A percentile compares a stretch with the other conserved stretches of the same genome.
These are phyloP conservation scores for Pelargonium fulgidum DNA, from an alignment of 441 rosid species.

Conservation along the genomic window DNA sequence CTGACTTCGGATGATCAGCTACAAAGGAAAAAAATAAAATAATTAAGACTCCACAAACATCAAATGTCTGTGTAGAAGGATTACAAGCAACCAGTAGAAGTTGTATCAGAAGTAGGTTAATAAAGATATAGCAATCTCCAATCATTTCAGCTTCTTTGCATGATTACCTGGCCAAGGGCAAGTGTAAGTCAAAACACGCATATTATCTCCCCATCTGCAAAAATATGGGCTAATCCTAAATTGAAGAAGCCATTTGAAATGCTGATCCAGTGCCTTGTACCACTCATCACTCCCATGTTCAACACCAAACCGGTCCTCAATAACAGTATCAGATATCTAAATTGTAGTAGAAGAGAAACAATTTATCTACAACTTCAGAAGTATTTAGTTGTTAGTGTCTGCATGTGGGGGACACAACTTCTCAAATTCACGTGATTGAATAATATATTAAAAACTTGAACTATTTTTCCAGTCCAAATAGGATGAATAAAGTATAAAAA, in stretches of 20 bases:
- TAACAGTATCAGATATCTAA: conserved; percentile 93
- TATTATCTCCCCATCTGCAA: conserved; percentile 84
- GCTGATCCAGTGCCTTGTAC: conserved; percentile 67
- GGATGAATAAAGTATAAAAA: no score
- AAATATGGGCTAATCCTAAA: conserved; percentile 89
- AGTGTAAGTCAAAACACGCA: conserved; percentile 93
- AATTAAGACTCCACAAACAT: conserved; percentile 9
- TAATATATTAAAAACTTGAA: no score
- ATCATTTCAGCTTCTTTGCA: conserved; percentile 13
- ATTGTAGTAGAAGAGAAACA: conserved; percentile 25
- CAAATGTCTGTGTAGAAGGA: neutral
- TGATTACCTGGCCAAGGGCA: conserved; percentile 86
- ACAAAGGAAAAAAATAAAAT: conserved; percentile 25
- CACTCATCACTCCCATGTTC: conserved; percentile 77
- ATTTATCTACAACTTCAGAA: conserved; percentile 8
- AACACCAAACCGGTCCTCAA: conserved; percentile 89
- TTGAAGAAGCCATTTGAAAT: conserved; percentile 95
- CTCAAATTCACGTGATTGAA: no score
- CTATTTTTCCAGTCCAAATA: no score
- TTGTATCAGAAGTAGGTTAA: conserved; percentile 8
- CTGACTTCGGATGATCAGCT: conserved; percentile 87
- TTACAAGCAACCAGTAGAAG: conserved; percentile 5
- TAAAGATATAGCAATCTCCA: conserved; percentile 10
- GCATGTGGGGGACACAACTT: no score
- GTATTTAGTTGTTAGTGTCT: no score